These are phyloP conservation scores for Macrocybe gigantea DNA, from an alignment of 768 basidiomycete genomes.

Conservation along the genomic window DNA sequence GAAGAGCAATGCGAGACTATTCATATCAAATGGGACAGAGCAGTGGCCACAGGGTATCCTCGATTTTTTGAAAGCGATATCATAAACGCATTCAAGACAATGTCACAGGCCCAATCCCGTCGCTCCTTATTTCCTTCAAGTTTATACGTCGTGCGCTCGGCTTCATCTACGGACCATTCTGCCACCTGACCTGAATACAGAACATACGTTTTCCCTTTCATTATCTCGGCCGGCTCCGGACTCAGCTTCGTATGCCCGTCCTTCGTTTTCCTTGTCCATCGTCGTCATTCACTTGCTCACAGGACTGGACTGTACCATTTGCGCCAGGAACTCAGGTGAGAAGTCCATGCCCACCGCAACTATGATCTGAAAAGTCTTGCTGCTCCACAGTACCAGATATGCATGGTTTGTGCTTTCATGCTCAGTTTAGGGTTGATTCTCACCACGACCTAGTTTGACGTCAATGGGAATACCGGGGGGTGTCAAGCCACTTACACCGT, in stretches of 20 bases:
- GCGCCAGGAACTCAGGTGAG: constrained; percentile 49
- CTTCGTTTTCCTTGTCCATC: not conserved
- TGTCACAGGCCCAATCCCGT: constrained; percentile 43
- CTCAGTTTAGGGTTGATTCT: not conserved
- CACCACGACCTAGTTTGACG: constrained; percentile 39
- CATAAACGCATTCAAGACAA: not conserved
- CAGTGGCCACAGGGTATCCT: constrained; percentile 32
- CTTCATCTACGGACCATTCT: not conserved
- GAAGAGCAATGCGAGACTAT: constrained; percentile 41
- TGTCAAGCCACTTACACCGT: constrained; percentile 56
- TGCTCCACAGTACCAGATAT: constrained; percentile 50
- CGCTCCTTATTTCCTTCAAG: constrained; percentile 54
- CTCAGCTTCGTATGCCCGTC: constrained; percentile 38
- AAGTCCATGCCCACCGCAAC: not conserved
- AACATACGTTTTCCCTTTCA: constrained; percentile 43
- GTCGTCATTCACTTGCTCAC: not conserved
- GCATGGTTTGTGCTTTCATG: constrained; percentile 42
- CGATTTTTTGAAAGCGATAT: not conserved
- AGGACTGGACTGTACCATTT: constrained; percentile 60
- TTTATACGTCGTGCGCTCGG: constrained; percentile 52
- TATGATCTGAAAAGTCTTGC: constrained; percentile 1
- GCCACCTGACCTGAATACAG: constrained; percentile 19
- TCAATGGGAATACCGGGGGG: constrained; percentile 51
- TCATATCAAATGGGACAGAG: constrained; percentile 34
- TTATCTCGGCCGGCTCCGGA: constrained; percentile 41